phyloP scores from a whole-genome alignment of 139 green algal genomes.

The Microglena sp. region DNA sequence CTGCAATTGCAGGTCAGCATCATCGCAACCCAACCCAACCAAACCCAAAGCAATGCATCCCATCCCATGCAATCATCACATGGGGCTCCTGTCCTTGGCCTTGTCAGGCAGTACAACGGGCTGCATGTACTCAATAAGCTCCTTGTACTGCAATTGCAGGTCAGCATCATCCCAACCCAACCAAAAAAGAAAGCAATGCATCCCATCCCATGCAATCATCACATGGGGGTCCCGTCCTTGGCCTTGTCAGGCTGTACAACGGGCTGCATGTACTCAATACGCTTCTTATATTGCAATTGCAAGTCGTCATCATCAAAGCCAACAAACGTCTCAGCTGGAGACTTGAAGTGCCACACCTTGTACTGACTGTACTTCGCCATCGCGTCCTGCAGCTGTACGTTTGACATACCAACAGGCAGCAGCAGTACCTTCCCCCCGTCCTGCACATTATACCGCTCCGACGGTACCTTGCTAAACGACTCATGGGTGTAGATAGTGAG shows the following conservation, averaged over 20 bases:
- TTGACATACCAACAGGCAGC: not conserved
- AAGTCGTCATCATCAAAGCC: not conserved
- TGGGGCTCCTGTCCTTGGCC: too few relatives aligned
- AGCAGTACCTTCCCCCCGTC: slow-evolving; percentile 18
- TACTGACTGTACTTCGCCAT: not conserved
- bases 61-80: too few relatives aligned
- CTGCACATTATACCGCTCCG: slow-evolving; percentile 6
- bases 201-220: too few relatives aligned
- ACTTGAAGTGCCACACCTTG: slow-evolving; percentile 8
- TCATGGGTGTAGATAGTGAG: slow-evolving; percentile 1
- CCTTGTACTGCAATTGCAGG: too few relatives aligned
- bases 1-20: too few relatives aligned
- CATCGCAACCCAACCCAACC: too few relatives aligned
- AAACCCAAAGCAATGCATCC: too few relatives aligned
- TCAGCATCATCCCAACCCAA: too few relatives aligned
- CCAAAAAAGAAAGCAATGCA: too few relatives aligned
- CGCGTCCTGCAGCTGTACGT: not conserved
- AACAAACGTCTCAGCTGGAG: slow-evolving; percentile 1
- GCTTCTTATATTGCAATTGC: not conserved
- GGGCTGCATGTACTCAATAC: slow-evolving; percentile 4
- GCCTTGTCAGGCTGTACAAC: slow-evolving; percentile 1
- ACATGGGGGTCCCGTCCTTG: too few relatives aligned
- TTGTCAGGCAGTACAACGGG: too few relatives aligned
- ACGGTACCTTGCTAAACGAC: not conserved
- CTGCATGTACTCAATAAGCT: too few relatives aligned